These are phyloP conservation scores for Pseudogymnoascus sp. DNA, from an alignment of 2,329 filamentous ascomycete genomes.

Conservation along the genomic window DNA sequence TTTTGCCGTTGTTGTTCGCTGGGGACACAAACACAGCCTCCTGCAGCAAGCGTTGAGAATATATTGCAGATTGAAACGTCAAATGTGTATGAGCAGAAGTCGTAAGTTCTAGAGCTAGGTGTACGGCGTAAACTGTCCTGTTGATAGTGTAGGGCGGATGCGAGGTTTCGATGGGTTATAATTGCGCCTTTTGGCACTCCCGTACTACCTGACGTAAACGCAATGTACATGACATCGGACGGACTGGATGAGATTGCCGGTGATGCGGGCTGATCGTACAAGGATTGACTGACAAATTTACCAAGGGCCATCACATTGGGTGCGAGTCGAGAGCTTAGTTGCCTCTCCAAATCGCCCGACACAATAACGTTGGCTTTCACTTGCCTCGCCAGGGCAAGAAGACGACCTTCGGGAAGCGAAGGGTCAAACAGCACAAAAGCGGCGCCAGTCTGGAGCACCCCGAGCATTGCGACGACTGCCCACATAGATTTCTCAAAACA, in stretches of 20 bases:
- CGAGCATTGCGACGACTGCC: constrained; percentile 18
- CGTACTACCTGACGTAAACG: constrained; percentile 13
- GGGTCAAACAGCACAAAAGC: constrained; percentile 24
- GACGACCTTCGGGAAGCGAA: constrained; percentile 17
- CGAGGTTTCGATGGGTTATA: neutral
- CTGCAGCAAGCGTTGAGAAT: constrained; percentile 11
- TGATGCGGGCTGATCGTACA: neutral
- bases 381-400: neutral
- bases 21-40: constrained; percentile 14
- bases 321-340: too few species aligned
- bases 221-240: neutral
- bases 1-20: constrained; percentile 15
- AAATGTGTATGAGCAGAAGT: constrained; percentile 15
- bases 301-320: too few species aligned
- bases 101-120: neutral
- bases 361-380: neutral
- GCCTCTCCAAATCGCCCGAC: too few species aligned
- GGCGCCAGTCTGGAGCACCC: constrained; percentile 18
- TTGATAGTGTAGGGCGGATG: neutral
- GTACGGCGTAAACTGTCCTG: too few species aligned
- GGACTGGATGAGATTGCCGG: neutral
- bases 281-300: too few species aligned
- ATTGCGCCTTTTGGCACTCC: constrained; percentile 14
- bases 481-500: constrained; percentile 20
- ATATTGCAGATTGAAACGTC: constrained; percentile 15